Evolutionary conservation across 305 asterid species (phyloP).

Genomic region (Galium porrigens): DNA sequence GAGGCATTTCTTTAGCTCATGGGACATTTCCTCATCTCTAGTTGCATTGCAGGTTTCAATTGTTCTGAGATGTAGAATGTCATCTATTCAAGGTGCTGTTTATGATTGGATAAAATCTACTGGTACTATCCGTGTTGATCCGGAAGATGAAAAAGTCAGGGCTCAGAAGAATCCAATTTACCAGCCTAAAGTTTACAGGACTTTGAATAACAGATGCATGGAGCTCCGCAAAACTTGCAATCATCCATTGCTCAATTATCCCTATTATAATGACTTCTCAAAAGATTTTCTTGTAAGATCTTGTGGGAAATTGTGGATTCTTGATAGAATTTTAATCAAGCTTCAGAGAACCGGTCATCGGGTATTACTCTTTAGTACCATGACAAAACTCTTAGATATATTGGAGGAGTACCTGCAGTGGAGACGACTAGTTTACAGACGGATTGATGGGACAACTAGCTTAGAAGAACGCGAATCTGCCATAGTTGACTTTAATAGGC

Average conservation of each 20-base stretch:
- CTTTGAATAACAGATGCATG: conserved; percentile 89
- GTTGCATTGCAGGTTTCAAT: conserved; percentile 68
- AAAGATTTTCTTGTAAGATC: conserved; percentile 94
- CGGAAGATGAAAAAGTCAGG: conserved; percentile 80
- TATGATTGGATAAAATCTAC: conserved; percentile 98
- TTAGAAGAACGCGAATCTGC: conserved; percentile 98
- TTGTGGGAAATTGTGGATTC: conserved; percentile 90
- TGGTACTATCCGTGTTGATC: conserved; percentile 89
- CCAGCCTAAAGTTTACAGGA: conserved; percentile 67
- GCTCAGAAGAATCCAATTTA: conserved; percentile 58
- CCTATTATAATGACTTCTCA: conserved; percentile 71
- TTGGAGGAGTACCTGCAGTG: conserved; percentile 96
- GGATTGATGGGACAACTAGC: conserved; percentile 95
- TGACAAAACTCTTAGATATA: conserved; percentile 96
- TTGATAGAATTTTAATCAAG: conserved; percentile 79
- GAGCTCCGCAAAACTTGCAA: conserved; percentile 95
- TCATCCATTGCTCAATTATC: conserved; percentile 91
- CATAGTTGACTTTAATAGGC: conserved; percentile 80
- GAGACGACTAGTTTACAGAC: conserved; percentile 85
- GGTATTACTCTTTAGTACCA: conserved; percentile 87
- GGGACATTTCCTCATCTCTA: conserved; percentile 21
- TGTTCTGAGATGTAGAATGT: conserved; percentile 89
- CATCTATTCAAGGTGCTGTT: conserved; percentile 83
- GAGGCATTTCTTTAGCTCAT: conserved; percentile 9
- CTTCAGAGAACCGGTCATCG: conserved; percentile 93